Evolutionary conservation across 2,329 filamentous ascomycete species (phyloP), one percentile per base, ranked within the genome.

Genomic region (Beauveria sp.): DNA sequence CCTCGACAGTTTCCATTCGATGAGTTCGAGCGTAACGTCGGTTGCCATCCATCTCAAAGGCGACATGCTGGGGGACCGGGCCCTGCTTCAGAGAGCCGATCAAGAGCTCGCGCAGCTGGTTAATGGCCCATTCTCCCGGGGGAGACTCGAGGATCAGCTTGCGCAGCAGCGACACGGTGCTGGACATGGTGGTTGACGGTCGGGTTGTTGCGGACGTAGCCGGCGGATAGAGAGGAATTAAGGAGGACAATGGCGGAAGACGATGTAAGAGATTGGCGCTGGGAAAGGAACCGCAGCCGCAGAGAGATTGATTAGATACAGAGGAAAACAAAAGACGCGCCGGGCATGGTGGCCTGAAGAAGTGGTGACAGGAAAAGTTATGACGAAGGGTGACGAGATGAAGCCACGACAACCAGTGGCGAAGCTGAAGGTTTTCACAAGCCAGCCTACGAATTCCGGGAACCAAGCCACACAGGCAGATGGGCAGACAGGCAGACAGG

Each of bases 31-130:
- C 94, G 77, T 96, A 99, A 51, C 94, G 88, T 69, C 94, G 81
- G 76, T 99, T 99, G 61, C 94, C 94, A 73, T 99, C 94, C 94
- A 99, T 99, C 68, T 97, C 93, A 71, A 99, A 99, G n/a, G 94
- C 94, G 63, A 99, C 85, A 84, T 99, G 94, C 70, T 91, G 87
- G 10, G 94, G 94, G 60, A 99, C 88, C 2, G 92, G 91, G 0
- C 94, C 94, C 75, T 97, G 93, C 70, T 88, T 88, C 59, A 97
- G 77, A 55, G 92, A 89, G 59, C 91, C 91, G 67, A 99, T 94
- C 64, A 97, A 81, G 55, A 96, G 79, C 72, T 96, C 90, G 65
- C 91, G 86, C 22, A 96, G 76, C 68, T 88, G 85, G 63, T 84
- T 85, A 63, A 96, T 80, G n/a, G 83, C 85, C 88, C 91, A 97